A percentile compares a stretch with the other conserved stretches of the same genome.
These are phyloP conservation scores for Phanerodontia chrysosporium DNA, from an alignment of 768 basidiomycete genomes.

Conservation along the genomic window DNA sequence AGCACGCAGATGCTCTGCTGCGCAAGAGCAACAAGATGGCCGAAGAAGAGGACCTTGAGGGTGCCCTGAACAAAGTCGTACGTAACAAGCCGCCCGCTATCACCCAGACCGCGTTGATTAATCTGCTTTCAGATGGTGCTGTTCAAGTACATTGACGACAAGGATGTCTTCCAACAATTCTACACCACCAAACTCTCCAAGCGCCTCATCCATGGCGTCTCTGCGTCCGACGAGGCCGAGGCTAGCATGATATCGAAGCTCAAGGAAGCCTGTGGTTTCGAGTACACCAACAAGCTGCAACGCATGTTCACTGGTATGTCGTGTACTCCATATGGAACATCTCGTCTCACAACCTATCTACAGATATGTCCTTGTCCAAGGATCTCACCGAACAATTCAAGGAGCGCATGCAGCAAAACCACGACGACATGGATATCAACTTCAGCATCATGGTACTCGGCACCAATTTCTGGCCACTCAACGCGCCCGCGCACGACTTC, in stretches of 20 bases:
- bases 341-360: not conserved
- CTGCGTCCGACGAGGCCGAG: constrained; percentile 94
- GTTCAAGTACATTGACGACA: constrained; percentile 98
- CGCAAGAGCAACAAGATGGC: constrained; percentile 94
- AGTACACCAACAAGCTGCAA: constrained; percentile 93
- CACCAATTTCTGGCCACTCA: constrained; percentile 94
- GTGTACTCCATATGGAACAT: not conserved
- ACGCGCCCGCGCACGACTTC: constrained; percentile 79
- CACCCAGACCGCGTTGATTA: not conserved
- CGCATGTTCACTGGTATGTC: constrained; percentile 90
- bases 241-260: constrained; percentile 97
- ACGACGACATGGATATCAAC: constrained; percentile 83
- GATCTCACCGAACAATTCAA: constrained; percentile 95
- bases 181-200: constrained; percentile 93
- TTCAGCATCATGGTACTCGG: constrained; percentile 93
- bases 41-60: constrained; percentile 88
- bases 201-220: constrained; percentile 86
- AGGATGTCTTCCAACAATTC: constrained; percentile 98
- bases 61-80: constrained; percentile 86
- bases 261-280: constrained; percentile 95
- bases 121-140: constrained; percentile 71
- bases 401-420: constrained; percentile 83
- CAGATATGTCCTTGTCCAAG: constrained; percentile 93
- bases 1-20: constrained; percentile 84
- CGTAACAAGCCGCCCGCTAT: constrained; percentile 21